phyloP scores from a whole-genome alignment of 2,329 filamentous ascomycete genomes.

The Hypoxylon sp. region DNA sequence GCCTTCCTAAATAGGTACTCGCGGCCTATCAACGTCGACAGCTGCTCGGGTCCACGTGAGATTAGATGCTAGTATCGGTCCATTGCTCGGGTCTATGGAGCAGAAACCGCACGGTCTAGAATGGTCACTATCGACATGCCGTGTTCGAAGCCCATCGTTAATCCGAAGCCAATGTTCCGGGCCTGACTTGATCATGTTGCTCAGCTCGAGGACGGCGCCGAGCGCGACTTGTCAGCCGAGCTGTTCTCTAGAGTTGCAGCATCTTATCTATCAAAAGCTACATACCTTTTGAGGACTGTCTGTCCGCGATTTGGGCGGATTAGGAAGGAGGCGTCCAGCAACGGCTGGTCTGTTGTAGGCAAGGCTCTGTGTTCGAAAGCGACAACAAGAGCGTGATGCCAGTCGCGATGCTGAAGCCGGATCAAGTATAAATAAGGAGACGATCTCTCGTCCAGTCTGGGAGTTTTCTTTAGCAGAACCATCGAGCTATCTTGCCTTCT shows the following conservation, averaged over 20 bases:
- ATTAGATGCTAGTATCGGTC: no score
- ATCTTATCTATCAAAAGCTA: conserved; percentile 22
- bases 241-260: conserved; percentile 13
- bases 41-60: no score
- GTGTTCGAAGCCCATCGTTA: no score
- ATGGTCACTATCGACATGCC: no score
- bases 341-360: conserved; percentile 23
- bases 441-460: conserved; percentile 31
- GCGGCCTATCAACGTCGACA: no score
- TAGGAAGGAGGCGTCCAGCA: conserved; percentile 37
- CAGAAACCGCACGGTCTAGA: no score
- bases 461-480: conserved; percentile 36
- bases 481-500: conserved; percentile 37
- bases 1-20: no score
- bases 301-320: conserved; percentile 32
- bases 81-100: no score
- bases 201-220: no score
- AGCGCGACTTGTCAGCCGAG: no score
- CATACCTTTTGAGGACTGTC: conserved; percentile 19
- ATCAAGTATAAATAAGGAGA: conserved; percentile 38
- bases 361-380: conserved; percentile 25
- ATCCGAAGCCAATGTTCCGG: no score
- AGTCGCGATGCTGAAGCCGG: conserved; percentile 26
- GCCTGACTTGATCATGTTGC: no score
- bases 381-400: conserved; percentile 34